Base-by-base conservation (phyloP, 164 flowering plant species). In the Vitis rotundifolia region DNA sequence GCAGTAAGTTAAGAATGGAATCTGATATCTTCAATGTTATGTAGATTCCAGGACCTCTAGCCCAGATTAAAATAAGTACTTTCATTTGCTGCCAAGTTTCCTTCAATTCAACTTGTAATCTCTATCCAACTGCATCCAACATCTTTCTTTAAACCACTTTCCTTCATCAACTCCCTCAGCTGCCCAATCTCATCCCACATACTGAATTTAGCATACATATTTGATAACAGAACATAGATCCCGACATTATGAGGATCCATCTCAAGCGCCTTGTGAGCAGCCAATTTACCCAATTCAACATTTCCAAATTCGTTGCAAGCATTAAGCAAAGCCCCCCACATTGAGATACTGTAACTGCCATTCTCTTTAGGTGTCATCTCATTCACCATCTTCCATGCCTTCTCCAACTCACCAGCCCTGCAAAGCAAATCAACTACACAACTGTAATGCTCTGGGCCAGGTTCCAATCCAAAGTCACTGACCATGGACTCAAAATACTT, bases 321-420 rank as follows among this genome's bases (percentile, higher is more conserved):
- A 75, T 76, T 82, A 49, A 93, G 86, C 74, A 93, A 75, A 60
- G 94, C 78, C 3, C 91, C 97, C 93, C 97, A 91, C 79, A 88
- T 58, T 29, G 91, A 75, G 67, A 81, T 68, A 58, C 70, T 83
- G 28, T 75, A 49, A 60, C 59, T 73, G 12, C 37, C 66, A 49
- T 70, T 53, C 51, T 61, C 80, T 69, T 66, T 50, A n/a, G 15
- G 15, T 14, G 85, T 80, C 69, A 85, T 81, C 71, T 82, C 79
- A 72, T 59, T 78, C 12, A 87, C 75, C 67, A 91, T n/a, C 64
- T 82, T 74, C 86, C 84, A 89, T 11, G 92, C 97, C 79, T 73
- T 82, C 19, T 87, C 88, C 75, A 93, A 70, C 68, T 90, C 88
- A 59, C 92, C 97, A 54, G 93, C 89, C 68, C 86, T 82, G 64